A percentile compares a stretch with the other conserved stretches of the same genome.
These are phyloP conservation scores for Taiozyma sp. DNA, from an alignment of 1,139 yeast genomes.

Conservation along the genomic window DNA sequence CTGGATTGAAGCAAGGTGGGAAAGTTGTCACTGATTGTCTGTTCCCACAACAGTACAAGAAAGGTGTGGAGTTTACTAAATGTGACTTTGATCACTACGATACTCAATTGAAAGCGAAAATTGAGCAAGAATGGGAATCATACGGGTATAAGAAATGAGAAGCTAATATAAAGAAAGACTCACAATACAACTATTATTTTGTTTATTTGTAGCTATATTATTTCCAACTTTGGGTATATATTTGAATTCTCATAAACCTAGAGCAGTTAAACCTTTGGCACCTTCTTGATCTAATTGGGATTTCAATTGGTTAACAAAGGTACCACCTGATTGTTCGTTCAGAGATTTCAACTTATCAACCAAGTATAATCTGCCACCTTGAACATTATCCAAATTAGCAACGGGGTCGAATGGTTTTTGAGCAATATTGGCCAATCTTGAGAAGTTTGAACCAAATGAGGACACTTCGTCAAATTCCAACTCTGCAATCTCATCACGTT, in stretches of 20 bases:
- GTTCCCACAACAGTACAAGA: conserved; percentile 14
- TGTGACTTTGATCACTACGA: conserved; percentile 13
- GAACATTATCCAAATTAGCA: conserved; percentile 38
- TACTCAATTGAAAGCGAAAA: conserved; percentile 6
- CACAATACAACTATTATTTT: neutral
- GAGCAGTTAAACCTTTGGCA: conserved; percentile 28
- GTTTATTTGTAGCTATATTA: neutral
- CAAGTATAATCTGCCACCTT: conserved; percentile 32
- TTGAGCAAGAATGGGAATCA: conserved; percentile 8
- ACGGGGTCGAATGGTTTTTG: conserved; percentile 67
- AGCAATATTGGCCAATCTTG: conserved; percentile 63
- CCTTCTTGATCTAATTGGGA: conserved; percentile 29
- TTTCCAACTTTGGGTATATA: neutral
- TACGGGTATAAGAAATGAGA: conserved; percentile 6
- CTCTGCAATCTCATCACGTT: conserved; percentile 28
- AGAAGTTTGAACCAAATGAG: conserved; percentile 82
- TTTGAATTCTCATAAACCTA: conserved; percentile 17
- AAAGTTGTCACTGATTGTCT: conserved; percentile 22
- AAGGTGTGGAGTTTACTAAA: conserved; percentile 11
- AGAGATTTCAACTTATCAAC: conserved; percentile 29
- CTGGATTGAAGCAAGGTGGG: conserved; percentile 18
- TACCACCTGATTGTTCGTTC: conserved; percentile 23
- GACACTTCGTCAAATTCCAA: conserved; percentile 38
- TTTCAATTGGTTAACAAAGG: conserved; percentile 26
- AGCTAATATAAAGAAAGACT: neutral